Base-by-base conservation (phyloP, 768 basidiomycete species). In the Lentinula guzmanii region DNA sequence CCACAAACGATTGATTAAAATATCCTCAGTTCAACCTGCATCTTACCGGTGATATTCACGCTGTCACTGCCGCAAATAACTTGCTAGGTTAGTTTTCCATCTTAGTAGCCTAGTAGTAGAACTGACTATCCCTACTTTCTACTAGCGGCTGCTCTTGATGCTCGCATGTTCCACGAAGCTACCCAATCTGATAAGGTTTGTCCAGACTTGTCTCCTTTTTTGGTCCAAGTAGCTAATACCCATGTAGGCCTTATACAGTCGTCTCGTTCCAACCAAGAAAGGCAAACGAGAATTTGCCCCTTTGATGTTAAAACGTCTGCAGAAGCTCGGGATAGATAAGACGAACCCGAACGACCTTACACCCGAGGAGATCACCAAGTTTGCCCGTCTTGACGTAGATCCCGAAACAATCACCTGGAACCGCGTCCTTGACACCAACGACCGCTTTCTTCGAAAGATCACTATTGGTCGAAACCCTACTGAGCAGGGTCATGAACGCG, bases 21-120 rank as follows among this genome's bases (percentile, higher is more conserved):
- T 1, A 28, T 43, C 1, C 39, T 21, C 28, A 93, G 90, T 98
- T 99, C 75, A 98, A 98, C 74, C 76, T 99, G 52, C 95, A 96
- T 70, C 77, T 95, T 73, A 96, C 95, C 45, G 95, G 95, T 64
- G 97, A 99, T 75, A 98, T 98, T 60, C 96, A 99, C 70, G 96
- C 97, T 45, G 91, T 98, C 21, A 92, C 93, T 9, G 96, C 96
- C 43, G 96, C 96, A 24, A 99, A 98, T 76, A 99, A 99, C 75
- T 74, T 98, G 65, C 84, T 99, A 43, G 93, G 91, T 93, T 70
- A 18, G 74, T 69, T 16, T 34, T 34, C 28, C 37, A 24, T 9
- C 37, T 18, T 24, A 2, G n/a, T 28, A 24, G 6, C n/a, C 46
- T 53, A 4, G 21, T 35, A 18, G 33, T 3, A 8, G 46, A 18